A percentile compares a stretch with the other conserved stretches of the same genome.
These are phyloP conservation scores for Lecanicillium sp. DNA, from an alignment of 2,329 filamentous ascomycete genomes.

Conservation along the genomic window DNA sequence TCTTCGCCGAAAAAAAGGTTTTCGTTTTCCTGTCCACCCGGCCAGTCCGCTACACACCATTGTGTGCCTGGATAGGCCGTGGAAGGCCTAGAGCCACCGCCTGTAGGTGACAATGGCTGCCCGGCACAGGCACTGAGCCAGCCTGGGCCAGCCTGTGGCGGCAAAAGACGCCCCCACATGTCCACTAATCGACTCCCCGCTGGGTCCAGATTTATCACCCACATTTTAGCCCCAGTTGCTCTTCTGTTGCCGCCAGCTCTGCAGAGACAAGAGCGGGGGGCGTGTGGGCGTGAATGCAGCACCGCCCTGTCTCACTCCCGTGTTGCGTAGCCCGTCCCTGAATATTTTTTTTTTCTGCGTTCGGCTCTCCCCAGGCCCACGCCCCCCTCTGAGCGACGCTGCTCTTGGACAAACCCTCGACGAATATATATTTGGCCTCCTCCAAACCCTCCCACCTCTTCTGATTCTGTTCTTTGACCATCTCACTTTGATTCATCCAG, in stretches of 20 bases:
- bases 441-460: background rate
- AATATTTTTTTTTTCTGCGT: background rate
- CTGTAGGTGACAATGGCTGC: too few relatives aligned
- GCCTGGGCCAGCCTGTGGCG: too few relatives aligned
- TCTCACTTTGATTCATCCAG: background rate
- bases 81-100: too few relatives aligned
- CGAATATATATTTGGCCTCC: constrained; percentile 7
- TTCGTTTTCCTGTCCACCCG: too few relatives aligned
- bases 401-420: constrained; percentile 5
- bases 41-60: too few relatives aligned
- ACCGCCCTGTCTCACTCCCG: too few relatives aligned
- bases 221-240: constrained; percentile 4
- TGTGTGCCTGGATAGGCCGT: too few relatives aligned
- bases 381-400: constrained; percentile 1
- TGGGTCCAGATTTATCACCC: background rate
- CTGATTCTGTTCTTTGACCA: constrained; percentile 1
- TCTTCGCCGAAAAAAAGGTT: too few relatives aligned
- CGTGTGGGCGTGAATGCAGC: too few relatives aligned
- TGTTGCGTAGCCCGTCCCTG: too few relatives aligned
- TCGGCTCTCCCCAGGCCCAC: background rate
- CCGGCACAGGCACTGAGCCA: too few relatives aligned
- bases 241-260: background rate
- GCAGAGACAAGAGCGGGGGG: too few relatives aligned
- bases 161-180: constrained; percentile 1
- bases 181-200: constrained; percentile 4